A percentile compares a stretch with the other conserved stretches of the same genome.
Conservation (phyloP, 371 early-diverging fungal genomes). For the Polyrhizophydium stewartii region DNA sequence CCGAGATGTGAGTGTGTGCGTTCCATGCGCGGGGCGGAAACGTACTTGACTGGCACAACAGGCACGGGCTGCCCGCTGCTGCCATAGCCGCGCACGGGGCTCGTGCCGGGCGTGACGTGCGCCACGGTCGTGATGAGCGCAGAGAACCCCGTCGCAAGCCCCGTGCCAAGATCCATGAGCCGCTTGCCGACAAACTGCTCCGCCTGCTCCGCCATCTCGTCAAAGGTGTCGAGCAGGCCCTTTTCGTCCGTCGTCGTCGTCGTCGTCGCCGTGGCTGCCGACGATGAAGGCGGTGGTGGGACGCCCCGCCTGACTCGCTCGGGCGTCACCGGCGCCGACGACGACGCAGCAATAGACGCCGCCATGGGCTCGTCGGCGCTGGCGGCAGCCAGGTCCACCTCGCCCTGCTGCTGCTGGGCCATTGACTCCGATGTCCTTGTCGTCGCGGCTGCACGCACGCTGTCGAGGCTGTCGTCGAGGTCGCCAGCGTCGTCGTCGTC, state of each 20-base stretch:
- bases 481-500: background rate
- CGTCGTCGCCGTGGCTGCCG: no score
- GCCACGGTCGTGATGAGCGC: background rate
- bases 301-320: no score
- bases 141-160: background rate
- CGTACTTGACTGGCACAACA: background rate
- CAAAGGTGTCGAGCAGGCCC: background rate
- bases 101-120: background rate
- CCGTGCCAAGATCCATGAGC: background rate
- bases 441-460: background rate
- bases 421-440: background rate
- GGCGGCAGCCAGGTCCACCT: no score
- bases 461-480: no score
- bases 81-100: background rate
- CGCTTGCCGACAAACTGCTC: background rate
- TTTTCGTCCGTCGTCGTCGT: no score
- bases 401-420: background rate
- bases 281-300: no score
- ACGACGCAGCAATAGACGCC: no score
- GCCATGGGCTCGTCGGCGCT: no score
- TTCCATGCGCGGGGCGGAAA: no score
- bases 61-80: no score
- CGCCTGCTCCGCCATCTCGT: constrained; percentile 6
- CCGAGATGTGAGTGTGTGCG: background rate
- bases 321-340: no score